Evolutionary conservation across 495 filamentous ascomycete species (phyloP).

Genomic region (Opeltia flavorubescens): DNA sequence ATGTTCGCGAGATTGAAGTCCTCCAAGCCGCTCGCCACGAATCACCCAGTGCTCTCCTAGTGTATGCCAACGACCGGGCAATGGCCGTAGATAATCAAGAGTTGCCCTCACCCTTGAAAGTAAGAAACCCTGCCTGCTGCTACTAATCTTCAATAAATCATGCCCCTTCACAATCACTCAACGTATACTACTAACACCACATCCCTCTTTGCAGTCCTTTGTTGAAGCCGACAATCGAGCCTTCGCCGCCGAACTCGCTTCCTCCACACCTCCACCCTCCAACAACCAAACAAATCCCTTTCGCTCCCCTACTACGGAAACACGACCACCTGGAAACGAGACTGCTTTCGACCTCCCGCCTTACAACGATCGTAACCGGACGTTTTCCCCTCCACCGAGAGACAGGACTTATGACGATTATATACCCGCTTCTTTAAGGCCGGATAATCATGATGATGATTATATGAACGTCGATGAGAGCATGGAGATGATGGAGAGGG

Average conservation of each 20-base stretch:
- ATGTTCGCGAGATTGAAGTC: conserved; percentile 36
- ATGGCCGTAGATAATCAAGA: conserved; percentile 20
- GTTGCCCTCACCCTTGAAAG: conserved; percentile 27
- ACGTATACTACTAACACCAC: too few relatives aligned
- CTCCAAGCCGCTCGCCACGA: conserved; percentile 39
- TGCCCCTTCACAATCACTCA: too few relatives aligned
- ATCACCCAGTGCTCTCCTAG: conserved; percentile 29
- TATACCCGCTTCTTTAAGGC: conserved; percentile 8
- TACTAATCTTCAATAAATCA: too few relatives aligned
- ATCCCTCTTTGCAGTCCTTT: too few relatives aligned
- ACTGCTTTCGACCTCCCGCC: conserved; percentile 5
- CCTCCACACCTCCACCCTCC: conserved; percentile 4
- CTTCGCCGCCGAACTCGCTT: conserved; percentile 30
- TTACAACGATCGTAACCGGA: neutral
- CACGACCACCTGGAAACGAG: neutral
- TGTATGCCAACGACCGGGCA: conserved; percentile 37
- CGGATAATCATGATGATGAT: neutral
- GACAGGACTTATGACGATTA: conserved; percentile 9
- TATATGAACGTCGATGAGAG: neutral
- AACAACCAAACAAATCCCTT: conserved; percentile 9
- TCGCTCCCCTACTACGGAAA: conserved; percentile 6
- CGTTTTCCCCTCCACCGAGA: neutral
- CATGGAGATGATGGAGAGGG: neutral
- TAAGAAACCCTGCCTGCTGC: conserved; percentile 16
- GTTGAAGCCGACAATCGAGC: conserved; percentile 32